Percentiles rank a stretch among this genome's conserved stretches.
phyloP scores from a whole-genome alignment of 768 basidiomycete genomes.

The Podaxis sp. region DNA sequence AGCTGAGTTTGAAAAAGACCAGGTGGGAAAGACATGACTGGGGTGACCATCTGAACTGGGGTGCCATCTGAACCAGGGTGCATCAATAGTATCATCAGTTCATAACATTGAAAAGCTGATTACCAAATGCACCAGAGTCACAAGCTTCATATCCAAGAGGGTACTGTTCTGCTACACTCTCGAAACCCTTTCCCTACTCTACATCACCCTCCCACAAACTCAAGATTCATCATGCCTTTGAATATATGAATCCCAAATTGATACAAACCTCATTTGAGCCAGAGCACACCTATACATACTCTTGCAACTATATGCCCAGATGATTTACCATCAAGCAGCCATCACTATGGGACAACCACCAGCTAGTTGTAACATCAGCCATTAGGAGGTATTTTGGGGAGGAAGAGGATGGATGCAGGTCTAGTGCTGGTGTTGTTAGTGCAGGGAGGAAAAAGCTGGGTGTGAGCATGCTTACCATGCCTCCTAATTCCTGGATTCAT shows the following conservation, averaged over 20 bases:
- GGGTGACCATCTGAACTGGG: too few species aligned
- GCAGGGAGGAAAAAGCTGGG: constrained; percentile 14
- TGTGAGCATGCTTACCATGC: constrained; percentile 21
- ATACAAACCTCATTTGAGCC: constrained; percentile 68
- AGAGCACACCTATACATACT: constrained; percentile 59
- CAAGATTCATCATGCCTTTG: constrained; percentile 81
- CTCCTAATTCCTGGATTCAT: constrained; percentile 23
- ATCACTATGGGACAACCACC: constrained; percentile 45
- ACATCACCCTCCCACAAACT: constrained; percentile 87
- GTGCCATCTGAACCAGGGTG: too few species aligned
- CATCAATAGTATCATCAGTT: too few species aligned
- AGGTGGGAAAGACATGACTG: too few species aligned
- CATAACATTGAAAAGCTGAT: too few species aligned
- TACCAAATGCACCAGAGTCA: too few species aligned
- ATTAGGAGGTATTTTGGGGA: not conserved
- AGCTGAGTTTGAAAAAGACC: too few species aligned
- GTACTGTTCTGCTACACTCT: constrained; percentile 84
- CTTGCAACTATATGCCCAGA: constrained; percentile 59
- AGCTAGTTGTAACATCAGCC: constrained; percentile 7
- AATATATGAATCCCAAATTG: constrained; percentile 82
- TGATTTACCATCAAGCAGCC: constrained; percentile 64
- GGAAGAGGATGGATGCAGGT: constrained; percentile 9
- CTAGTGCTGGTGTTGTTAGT: not conserved
- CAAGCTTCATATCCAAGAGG: constrained; percentile 39
- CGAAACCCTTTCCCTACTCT: constrained; percentile 84